Evolutionary conservation across 352 stramenopile genomes (phyloP).

Genomic region (Blastocystis sp.): DNA sequence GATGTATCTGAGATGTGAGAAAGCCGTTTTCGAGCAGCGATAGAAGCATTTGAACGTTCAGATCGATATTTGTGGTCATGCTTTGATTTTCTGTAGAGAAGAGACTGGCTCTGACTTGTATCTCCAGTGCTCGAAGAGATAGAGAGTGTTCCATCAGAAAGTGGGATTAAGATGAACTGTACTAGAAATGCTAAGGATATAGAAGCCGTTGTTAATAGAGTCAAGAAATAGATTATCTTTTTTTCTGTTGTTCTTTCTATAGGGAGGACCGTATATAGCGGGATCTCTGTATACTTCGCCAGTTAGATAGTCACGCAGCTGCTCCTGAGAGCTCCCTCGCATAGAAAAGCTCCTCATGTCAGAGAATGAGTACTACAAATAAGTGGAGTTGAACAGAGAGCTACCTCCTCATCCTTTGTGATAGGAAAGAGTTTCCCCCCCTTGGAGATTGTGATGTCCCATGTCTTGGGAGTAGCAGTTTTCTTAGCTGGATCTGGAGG

Average conservation of each 20-base stretch:
- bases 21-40: background rate
- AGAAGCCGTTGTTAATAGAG: slow-evolving; percentile 1
- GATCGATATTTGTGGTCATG: background rate
- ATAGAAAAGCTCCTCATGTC: slow-evolving; percentile 39
- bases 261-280: slow-evolving; percentile 1
- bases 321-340: background rate
- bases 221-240: background rate
- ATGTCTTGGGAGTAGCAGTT: background rate
- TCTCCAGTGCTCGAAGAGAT: background rate
- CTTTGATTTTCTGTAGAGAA: background rate
- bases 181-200: slow-evolving; percentile 25
- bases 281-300: slow-evolving; percentile 18
- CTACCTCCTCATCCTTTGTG: background rate
- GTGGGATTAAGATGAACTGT: background rate
- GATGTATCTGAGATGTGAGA: background rate
- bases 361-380: slow-evolving; percentile 10
- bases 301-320: slow-evolving; percentile 24
- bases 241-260: background rate
- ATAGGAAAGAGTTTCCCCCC: background rate
- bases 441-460: background rate
- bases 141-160: background rate
- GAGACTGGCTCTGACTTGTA: background rate
- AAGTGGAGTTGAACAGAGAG: background rate
- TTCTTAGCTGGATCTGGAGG: background rate
- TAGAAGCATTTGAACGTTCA: background rate